Evolutionary conservation across 352 stramenopile species (phyloP).

Genomic region (Phytophthora hybrid): DNA sequence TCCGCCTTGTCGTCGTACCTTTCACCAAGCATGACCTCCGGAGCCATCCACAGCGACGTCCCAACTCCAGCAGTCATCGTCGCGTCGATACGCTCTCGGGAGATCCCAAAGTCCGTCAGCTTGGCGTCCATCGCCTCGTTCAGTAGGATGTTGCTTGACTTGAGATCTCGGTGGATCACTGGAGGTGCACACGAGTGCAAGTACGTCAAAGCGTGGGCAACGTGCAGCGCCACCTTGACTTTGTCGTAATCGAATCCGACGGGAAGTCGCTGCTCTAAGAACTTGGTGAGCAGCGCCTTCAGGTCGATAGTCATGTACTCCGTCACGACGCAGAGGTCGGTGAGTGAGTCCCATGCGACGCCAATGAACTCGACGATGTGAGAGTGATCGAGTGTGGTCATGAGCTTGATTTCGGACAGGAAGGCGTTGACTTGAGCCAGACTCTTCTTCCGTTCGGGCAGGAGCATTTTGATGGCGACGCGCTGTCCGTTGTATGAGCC

Average conservation of each 20-base stretch:
- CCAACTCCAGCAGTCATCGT: conserved; percentile 44
- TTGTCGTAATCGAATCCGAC: conserved; percentile 40
- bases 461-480: conserved; percentile 40
- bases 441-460: conserved; percentile 37
- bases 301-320: conserved; percentile 58
- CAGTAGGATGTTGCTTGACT: conserved; percentile 40
- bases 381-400: conserved; percentile 38
- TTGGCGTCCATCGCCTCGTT: conserved; percentile 34
- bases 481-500: conserved; percentile 38
- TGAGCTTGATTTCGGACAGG: conserved; percentile 38
- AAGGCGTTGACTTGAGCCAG: conserved; percentile 41
- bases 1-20: conserved; percentile 50
- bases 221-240: conserved; percentile 33
- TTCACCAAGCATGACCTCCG: conserved; percentile 43
- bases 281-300: conserved; percentile 37
- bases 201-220: conserved; percentile 45
- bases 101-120: conserved; percentile 42
- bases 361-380: conserved; percentile 57
- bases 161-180: conserved; percentile 35
- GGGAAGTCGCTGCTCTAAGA: conserved; percentile 31
- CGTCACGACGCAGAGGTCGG: conserved; percentile 46
- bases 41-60: conserved; percentile 47
- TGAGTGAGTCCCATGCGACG: conserved; percentile 55
- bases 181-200: conserved; percentile 41
- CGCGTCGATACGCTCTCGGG: conserved; percentile 31